Base-by-base conservation (phyloP, 2,329 filamentous ascomycete species). In the Aspergillus sclerotialis region DNA sequence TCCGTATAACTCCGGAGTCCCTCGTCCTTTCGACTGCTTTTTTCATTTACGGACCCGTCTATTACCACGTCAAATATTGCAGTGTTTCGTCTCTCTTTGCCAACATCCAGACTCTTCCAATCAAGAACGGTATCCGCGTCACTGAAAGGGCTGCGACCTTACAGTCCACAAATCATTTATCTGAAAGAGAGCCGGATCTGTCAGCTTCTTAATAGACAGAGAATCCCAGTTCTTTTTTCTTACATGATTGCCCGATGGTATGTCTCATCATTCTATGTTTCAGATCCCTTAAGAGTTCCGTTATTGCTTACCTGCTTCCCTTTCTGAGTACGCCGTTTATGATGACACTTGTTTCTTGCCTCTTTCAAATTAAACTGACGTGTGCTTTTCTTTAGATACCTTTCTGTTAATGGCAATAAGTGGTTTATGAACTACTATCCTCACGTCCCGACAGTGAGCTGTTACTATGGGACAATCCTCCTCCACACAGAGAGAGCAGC, bases 381-480 rank as follows among this genome's bases (percentile, higher is more conserved):
- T 16, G n/a, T 38, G 24, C 17, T 21, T 14, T n/a, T 14, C 33
- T 40, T 46, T 49, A 50, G 48, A 44, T 41, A 49, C 46, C 44
- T 32, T 33, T 29, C 30, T 42, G 46, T 46, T 31, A 41, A 58
- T 60, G 55, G 55, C 53, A 46, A 46, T 53, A 45, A 40, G 43
- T 41, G 40, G 39, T 36, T 43, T 45, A 35, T 54, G 49, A 53
- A 38, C 39, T 40, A 36, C 42, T 40, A 40, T 42, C 35, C 45
- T 38, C 44, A 35, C 42, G 37, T 39, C 33, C 31, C 37, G 36
- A 28, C 39, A 39, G 31, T 29, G 31, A 31, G 33, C 32, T 46
- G 49, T 45, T 60, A 59, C 54, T 61, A 66, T 66, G 63, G 63
- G 63, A 53, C 63, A 65, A 49, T 56, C 55, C 44, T 61, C 60